phyloP scores from a whole-genome alignment of 2,329 filamentous ascomycete genomes.

The Teratosphaeria destructans region DNA sequence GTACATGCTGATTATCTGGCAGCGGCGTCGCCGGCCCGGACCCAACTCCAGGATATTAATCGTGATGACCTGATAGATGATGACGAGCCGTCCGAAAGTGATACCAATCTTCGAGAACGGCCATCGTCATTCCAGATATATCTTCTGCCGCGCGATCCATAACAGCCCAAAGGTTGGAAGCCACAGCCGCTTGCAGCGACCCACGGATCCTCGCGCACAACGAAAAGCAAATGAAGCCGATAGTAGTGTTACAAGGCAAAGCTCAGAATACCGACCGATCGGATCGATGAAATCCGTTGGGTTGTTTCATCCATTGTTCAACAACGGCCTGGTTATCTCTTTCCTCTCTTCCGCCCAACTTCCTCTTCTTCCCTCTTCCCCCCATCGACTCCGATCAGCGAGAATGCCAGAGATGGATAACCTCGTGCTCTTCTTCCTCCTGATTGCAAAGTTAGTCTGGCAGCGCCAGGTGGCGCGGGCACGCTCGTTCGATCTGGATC shows the following conservation, averaged over 20 bases:
- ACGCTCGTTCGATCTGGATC: not conserved
- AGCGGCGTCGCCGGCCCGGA: not conserved
- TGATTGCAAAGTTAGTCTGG: not conserved
- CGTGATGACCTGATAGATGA: too few species aligned
- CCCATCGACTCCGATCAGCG: not conserved
- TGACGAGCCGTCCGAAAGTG: too few species aligned
- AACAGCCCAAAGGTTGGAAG: too few species aligned
- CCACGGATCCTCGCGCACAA: not conserved
- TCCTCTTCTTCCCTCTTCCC: not conserved
- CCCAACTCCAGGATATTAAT: not conserved
- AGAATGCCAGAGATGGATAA: not conserved
- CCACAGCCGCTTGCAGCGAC: too few species aligned
- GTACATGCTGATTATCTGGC: not conserved
- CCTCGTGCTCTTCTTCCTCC: not conserved
- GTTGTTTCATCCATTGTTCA: not conserved
- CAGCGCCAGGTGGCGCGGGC: not conserved
- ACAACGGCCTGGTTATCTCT: not conserved
- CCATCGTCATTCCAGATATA: too few species aligned
- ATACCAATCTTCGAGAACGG: too few species aligned
- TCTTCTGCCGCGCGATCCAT: too few species aligned
- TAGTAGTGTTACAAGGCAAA: not conserved
- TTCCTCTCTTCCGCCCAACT: not conserved
- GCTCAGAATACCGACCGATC: not conserved
- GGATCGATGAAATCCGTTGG: not conserved
- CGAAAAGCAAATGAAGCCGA: not conserved